phyloP scores from a whole-genome alignment of 1,284 basidiomycete genomes.

The Macrocystidia cucumis region DNA sequence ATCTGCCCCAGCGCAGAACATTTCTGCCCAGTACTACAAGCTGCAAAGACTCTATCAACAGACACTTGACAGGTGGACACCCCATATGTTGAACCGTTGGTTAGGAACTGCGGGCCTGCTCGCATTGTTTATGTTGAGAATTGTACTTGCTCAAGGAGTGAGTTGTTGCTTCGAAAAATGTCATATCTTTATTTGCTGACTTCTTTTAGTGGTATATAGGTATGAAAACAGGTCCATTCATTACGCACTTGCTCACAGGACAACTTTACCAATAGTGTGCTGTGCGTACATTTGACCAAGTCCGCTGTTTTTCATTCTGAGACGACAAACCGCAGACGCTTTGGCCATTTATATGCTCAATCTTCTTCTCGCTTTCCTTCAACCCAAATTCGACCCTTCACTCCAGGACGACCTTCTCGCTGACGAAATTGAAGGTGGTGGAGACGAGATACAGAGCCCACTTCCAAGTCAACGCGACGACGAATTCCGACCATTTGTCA shows the following conservation, averaged over 20 bases:
- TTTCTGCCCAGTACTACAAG: conserved; percentile 41
- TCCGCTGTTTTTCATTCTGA: not conserved
- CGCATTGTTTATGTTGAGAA: conserved; percentile 78
- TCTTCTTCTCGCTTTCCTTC: conserved; percentile 82
- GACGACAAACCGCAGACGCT: conserved; percentile 44
- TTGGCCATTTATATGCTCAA: conserved; percentile 92
- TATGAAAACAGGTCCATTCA: conserved; percentile 26
- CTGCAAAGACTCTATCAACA: conserved; percentile 73
- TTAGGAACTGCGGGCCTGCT: conserved; percentile 70
- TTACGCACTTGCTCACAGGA: not conserved
- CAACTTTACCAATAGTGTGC: conserved; percentile 51
- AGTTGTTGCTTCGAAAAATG: conserved; percentile 33
- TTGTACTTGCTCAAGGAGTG: conserved; percentile 86
- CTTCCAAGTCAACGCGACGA: conserved; percentile 71
- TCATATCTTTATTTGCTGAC: conserved; percentile 13
- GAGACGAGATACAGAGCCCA: conserved; percentile 30
- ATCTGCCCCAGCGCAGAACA: conserved; percentile 41
- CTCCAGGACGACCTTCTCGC: conserved; percentile 89
- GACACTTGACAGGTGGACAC: conserved; percentile 86
- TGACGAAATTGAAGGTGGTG: conserved; percentile 94
- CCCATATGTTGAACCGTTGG: conserved; percentile 88
- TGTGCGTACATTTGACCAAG: conserved; percentile 37
- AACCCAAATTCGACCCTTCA: conserved; percentile 95
- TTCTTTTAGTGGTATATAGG: conserved; percentile 83
- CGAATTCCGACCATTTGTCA: conserved; percentile 95